Conservation (phyloP, 352 stramenopile species). For the Phytophthora pistaciae region DNA sequence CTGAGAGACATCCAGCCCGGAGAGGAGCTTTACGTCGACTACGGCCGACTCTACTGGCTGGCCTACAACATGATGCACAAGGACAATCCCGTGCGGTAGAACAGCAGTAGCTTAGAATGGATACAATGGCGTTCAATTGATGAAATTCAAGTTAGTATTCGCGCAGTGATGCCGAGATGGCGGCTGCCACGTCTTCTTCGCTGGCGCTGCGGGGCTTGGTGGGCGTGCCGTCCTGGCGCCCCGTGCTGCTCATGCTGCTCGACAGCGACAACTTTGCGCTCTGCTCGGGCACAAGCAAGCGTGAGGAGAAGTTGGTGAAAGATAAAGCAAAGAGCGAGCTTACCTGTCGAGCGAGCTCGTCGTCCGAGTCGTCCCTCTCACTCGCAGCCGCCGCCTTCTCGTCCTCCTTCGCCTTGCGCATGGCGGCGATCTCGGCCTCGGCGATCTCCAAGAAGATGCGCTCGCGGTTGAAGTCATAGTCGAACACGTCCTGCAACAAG, state of each 20-base stretch:
- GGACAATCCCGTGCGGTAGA: slow-evolving; percentile 60
- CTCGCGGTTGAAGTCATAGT: slow-evolving; percentile 80
- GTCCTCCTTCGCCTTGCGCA: slow-evolving; percentile 45
- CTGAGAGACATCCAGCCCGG: slow-evolving; percentile 59
- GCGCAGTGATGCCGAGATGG: slow-evolving; percentile 70
- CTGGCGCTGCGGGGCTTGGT: slow-evolving; percentile 48
- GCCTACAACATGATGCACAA: slow-evolving; percentile 79
- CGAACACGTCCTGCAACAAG: slow-evolving; percentile 61
- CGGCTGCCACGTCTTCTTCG: slow-evolving; percentile 71
- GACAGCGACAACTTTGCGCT: slow-evolving; percentile 53
- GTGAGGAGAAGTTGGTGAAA: background rate
- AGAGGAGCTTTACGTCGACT: slow-evolving; percentile 86
- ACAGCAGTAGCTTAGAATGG: background rate
- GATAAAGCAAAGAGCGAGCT: background rate
- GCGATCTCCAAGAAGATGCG: slow-evolving; percentile 77
- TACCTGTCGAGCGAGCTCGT: slow-evolving; percentile 58
- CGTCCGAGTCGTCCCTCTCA: slow-evolving; percentile 45
- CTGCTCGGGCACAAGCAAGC: slow-evolving; percentile 18
- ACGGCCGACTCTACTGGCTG: slow-evolving; percentile 87
- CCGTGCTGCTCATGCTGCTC: slow-evolving; percentile 37
- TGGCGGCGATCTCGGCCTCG: slow-evolving; percentile 63
- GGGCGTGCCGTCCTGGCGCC: slow-evolving; percentile 26
- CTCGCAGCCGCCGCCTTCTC: slow-evolving; percentile 20
- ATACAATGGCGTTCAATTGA: slow-evolving; percentile 1
- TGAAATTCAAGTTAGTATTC: slow-evolving; percentile 56